Evolutionary conservation across 2,329 filamentous ascomycete species (phyloP).

Genomic region (Beauveria sp.): DNA sequence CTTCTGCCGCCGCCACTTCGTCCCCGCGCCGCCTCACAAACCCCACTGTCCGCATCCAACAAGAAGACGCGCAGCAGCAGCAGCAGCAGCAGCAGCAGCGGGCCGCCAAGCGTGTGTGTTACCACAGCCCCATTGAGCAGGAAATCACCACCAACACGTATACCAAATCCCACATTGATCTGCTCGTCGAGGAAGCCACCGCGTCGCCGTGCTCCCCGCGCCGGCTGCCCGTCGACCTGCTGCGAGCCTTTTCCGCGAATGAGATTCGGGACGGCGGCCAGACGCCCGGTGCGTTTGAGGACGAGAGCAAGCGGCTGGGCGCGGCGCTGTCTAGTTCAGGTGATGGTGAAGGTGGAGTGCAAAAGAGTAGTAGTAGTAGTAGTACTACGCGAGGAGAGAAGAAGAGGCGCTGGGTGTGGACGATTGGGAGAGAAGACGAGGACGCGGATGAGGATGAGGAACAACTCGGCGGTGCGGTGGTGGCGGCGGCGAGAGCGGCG

Average conservation of each 20-base stretch:
- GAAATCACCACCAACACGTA: conserved; percentile 58
- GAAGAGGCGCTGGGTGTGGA: conserved; percentile 60
- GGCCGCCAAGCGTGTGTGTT: conserved; percentile 49
- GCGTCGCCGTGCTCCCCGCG: conserved; percentile 28
- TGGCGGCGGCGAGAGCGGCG: conserved; percentile 19
- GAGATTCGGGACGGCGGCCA: conserved; percentile 54
- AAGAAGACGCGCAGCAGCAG: conserved; percentile 36
- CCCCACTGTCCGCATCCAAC: conserved; percentile 24
- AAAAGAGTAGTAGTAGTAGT: background rate
- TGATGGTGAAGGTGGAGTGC: conserved; percentile 39
- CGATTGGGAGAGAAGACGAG: conserved; percentile 48
- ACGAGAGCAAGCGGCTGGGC: conserved; percentile 52
- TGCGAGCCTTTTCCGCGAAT: conserved; percentile 44
- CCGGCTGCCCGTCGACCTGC: conserved; percentile 39
- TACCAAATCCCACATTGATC: conserved; percentile 55
- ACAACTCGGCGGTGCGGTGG: conserved; percentile 32
- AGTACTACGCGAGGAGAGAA: conserved; percentile 34
- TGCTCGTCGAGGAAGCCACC: conserved; percentile 46
- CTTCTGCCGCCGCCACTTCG: conserved; percentile 23
- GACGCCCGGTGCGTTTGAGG: conserved; percentile 56
- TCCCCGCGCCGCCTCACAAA: conserved; percentile 47
- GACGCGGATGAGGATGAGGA: conserved; percentile 35
- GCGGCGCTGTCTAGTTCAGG: conserved; percentile 33
- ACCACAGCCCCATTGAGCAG: conserved; percentile 55
- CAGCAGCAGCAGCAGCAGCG: conserved; percentile 51